phyloP scores from a whole-genome alignment of 176 grass and related monocot genomes.

The Carex scoparia region DNA sequence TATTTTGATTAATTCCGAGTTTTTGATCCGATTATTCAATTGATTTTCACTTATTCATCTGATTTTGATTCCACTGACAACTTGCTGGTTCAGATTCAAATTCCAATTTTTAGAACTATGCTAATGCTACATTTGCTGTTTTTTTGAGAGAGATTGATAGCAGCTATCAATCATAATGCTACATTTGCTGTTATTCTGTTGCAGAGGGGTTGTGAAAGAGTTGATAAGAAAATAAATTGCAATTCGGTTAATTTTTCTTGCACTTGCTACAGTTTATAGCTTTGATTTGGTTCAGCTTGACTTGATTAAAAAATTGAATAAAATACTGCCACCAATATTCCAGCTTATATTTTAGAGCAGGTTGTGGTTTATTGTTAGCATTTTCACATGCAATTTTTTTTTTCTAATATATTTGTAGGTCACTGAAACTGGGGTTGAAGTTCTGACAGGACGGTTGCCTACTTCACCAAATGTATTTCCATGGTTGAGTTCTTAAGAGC shows the following conservation, averaged over 20 bases:
- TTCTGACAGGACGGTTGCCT: constrained; percentile 70
- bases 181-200: background rate
- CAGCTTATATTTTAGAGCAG: background rate
- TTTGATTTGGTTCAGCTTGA: no score
- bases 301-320: background rate
- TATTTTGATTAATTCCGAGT: no score
- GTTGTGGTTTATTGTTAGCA: background rate
- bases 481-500: constrained; percentile 63
- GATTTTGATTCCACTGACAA: no score
- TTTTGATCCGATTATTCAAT: no score
- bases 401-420: constrained; percentile 37
- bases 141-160: no score
- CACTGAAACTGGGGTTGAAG: constrained; percentile 80
- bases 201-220: background rate
- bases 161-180: background rate
- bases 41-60: no score
- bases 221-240: background rate
- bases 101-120: no score
- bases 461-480: constrained; percentile 82
- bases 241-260: background rate
- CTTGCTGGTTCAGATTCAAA: no score
- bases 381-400: background rate
- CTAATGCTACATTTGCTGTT: background rate
- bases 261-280: no score
- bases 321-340: background rate